A percentile compares a stretch with the other conserved stretches of the same genome.
Conservation (phyloP, 1,284 basidiomycete species). For the Malassezia japonica region DNA sequence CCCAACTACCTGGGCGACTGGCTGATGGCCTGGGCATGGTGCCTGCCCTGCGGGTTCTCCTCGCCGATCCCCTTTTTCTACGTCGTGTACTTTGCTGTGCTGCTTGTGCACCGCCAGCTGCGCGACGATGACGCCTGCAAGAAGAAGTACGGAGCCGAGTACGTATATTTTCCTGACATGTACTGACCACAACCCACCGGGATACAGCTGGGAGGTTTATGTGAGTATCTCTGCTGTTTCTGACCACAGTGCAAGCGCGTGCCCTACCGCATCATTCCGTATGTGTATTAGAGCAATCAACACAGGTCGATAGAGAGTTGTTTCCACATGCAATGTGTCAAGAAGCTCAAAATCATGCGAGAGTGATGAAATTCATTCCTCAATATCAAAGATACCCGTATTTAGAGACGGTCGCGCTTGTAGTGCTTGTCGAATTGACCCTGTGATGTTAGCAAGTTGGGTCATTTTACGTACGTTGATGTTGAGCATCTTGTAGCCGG, state of each 20-base stretch:
- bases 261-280: conserved; percentile 76
- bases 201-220: conserved; percentile 19
- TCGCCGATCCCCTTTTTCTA: conserved; percentile 97
- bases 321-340: too few relatives aligned
- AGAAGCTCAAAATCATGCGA: background rate
- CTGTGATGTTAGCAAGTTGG: conserved; percentile 1
- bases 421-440: conserved; percentile 34
- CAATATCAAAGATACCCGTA: background rate
- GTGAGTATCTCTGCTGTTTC: conserved; percentile 8
- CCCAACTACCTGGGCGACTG: conserved; percentile 67
- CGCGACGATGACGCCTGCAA: conserved; percentile 87
- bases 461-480: conserved; percentile 26
- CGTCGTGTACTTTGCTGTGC: conserved; percentile 69
- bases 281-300: conserved; percentile 63
- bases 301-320: too few relatives aligned
- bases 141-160: conserved; percentile 67
- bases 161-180: conserved; percentile 40
- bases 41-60: conserved; percentile 78
- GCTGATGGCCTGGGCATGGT: conserved; percentile 87
- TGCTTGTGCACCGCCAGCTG: conserved; percentile 79
- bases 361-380: conserved; percentile 6
- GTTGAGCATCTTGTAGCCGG: conserved; percentile 37
- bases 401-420: conserved; percentile 41
- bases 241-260: conserved; percentile 51
- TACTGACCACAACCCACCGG: conserved; percentile 8